Conservation (phyloP, 352 stramenopile species). For the Globisporangium megalacanthum region DNA sequence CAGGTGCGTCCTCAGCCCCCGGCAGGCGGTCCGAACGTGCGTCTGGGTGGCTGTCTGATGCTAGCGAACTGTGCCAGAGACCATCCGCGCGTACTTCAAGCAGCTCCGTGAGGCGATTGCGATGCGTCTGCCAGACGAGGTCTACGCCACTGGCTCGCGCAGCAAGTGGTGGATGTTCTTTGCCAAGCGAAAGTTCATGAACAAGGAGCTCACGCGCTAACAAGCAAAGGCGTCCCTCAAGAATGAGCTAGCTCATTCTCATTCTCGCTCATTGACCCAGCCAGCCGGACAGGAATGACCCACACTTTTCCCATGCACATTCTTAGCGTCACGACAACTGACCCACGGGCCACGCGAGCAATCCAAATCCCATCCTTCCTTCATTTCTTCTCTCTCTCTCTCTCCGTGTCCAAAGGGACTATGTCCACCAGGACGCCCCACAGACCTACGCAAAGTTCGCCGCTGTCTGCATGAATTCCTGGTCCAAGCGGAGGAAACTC, state of each 20-base stretch:
- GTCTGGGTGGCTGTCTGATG: background rate
- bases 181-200: constrained; percentile 94
- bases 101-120: constrained; percentile 85
- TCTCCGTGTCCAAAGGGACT: too few relatives aligned
- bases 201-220: constrained; percentile 84
- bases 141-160: constrained; percentile 80
- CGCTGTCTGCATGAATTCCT: constrained; percentile 60
- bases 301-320: too few relatives aligned
- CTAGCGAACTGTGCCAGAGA: constrained; percentile 33
- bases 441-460: constrained; percentile 51
- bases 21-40: too few relatives aligned
- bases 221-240: too few relatives aligned
- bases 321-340: too few relatives aligned
- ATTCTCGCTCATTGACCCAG: background rate
- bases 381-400: background rate
- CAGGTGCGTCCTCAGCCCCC: constrained; percentile 44
- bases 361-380: background rate
- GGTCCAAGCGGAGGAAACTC: constrained; percentile 62
- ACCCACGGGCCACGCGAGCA: too few relatives aligned
- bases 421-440: background rate
- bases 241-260: too few relatives aligned
- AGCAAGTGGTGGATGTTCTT: constrained; percentile 96
- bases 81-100: constrained; percentile 87
- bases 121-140: constrained; percentile 71
- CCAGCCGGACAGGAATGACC: background rate